These are phyloP conservation scores for Rhizoctonia solani DNA, from an alignment of 1,284 basidiomycete species.

Conservation along the genomic window DNA sequence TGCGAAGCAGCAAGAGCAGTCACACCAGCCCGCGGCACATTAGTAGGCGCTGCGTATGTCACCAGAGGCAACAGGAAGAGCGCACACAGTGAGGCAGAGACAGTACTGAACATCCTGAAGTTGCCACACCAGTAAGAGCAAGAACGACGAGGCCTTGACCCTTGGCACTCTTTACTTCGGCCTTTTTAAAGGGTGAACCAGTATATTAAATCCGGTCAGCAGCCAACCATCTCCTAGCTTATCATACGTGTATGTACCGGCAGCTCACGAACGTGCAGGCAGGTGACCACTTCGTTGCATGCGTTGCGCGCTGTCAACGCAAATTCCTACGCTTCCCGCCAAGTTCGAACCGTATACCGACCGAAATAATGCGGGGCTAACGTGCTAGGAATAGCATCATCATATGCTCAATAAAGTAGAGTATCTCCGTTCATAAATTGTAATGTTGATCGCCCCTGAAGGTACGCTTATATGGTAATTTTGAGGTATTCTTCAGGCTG, in stretches of 20 bases:
- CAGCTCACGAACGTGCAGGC: background rate
- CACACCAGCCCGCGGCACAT: conserved; percentile 7
- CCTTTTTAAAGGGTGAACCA: no score
- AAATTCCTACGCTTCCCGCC: background rate
- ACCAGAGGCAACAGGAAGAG: background rate
- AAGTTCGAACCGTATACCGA: background rate
- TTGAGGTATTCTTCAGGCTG: background rate
- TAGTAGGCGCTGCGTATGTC: background rate
- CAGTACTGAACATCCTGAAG: background rate
- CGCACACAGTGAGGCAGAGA: background rate
- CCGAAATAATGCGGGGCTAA: background rate
- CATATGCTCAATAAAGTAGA: background rate
- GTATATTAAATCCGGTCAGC: background rate
- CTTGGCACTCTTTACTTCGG: no score
- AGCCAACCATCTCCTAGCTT: background rate
- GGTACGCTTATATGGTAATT: background rate
- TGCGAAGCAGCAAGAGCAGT: background rate
- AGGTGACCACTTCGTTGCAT: background rate
- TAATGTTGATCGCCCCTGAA: background rate
- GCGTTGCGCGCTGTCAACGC: background rate
- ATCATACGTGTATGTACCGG: background rate
- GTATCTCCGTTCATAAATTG: background rate
- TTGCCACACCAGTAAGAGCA: background rate
- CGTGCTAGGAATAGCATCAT: background rate
- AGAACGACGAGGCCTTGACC: background rate